A percentile compares a stretch with the other conserved stretches of the same genome.
Conservation (phyloP, 352 stramenopile genomes). For the Aphanomyces stellatus region DNA sequence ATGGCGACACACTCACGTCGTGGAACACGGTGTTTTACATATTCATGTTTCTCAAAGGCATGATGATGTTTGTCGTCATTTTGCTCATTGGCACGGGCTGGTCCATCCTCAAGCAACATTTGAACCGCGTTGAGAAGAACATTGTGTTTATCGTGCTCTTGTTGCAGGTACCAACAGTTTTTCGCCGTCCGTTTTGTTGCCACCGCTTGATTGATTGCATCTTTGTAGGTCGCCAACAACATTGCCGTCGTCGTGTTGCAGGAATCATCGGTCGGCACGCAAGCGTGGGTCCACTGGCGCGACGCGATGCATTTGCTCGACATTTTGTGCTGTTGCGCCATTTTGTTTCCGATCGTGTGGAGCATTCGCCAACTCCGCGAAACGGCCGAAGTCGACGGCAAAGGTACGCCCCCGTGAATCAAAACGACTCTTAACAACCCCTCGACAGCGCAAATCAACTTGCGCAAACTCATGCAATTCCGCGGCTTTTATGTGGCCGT, state of each 20-base stretch:
- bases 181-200: background rate
- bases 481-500: slow-evolving; percentile 95
- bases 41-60: slow-evolving; percentile 92
- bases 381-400: slow-evolving; percentile 83
- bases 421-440: background rate
- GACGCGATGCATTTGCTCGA: slow-evolving; percentile 94
- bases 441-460: slow-evolving; percentile 44
- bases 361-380: slow-evolving; percentile 79
- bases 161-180: slow-evolving; percentile 47
- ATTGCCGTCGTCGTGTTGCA: slow-evolving; percentile 86
- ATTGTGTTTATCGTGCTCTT: slow-evolving; percentile 91
- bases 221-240: slow-evolving; percentile 88
- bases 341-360: slow-evolving; percentile 97
- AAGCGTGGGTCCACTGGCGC: slow-evolving; percentile 55
- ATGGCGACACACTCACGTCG: slow-evolving; percentile 86
- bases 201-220: too few species aligned
- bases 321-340: slow-evolving; percentile 93
- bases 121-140: slow-evolving; percentile 90
- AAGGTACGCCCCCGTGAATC: slow-evolving; percentile 34
- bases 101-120: slow-evolving; percentile 94
- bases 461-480: slow-evolving; percentile 94
- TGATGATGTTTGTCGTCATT: slow-evolving; percentile 97
- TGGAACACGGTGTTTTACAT: slow-evolving; percentile 94
- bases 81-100: slow-evolving; percentile 96
- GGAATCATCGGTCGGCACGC: slow-evolving; percentile 70